Percentiles rank a stretch among this genome's conserved stretches.
Conservation (phyloP, 2,329 filamentous ascomycete genomes). For the Chrysoporthe austroafricana region DNA sequence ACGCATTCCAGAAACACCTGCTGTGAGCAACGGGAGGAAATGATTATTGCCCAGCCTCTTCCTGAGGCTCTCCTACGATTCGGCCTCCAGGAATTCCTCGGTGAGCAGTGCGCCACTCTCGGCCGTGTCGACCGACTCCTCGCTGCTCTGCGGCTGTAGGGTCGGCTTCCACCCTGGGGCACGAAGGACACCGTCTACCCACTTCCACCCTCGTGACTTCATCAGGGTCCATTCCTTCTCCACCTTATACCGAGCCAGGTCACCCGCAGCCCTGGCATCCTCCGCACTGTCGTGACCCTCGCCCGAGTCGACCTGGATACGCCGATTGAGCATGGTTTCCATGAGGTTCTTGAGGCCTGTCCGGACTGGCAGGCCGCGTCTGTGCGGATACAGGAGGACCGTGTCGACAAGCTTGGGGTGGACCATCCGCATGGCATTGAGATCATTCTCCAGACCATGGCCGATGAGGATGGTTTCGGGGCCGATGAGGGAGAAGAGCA, state of each 20-base stretch:
- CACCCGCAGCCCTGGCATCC: slow-evolving; percentile 86
- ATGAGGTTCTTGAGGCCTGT: slow-evolving; percentile 78
- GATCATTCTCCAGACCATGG: slow-evolving; percentile 93
- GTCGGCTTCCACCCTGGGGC: slow-evolving; percentile 16
- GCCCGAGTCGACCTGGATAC: slow-evolving; percentile 74
- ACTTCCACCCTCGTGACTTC: slow-evolving; percentile 68
- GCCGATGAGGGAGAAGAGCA: slow-evolving; percentile 76
- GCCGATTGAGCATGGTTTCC: slow-evolving; percentile 68
- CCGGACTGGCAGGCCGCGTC: slow-evolving; percentile 74
- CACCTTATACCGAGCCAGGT: slow-evolving; percentile 76
- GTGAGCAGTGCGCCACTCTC: slow-evolving; percentile 37
- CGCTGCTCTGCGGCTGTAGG: slow-evolving; percentile 22
- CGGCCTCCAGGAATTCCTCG: slow-evolving; percentile 44
- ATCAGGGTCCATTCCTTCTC: slow-evolving; percentile 71
- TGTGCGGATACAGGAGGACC: slow-evolving; percentile 80
- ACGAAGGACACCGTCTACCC: slow-evolving; percentile 50
- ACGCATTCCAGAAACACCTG: slow-evolving; percentile 6
- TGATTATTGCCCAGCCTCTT: slow-evolving; percentile 12
- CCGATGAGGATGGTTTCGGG: slow-evolving; percentile 84
- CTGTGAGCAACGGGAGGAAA: slow-evolving; percentile 8
- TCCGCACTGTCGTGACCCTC: slow-evolving; percentile 89
- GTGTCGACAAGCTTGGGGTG: slow-evolving; percentile 88
- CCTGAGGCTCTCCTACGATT: slow-evolving; percentile 8
- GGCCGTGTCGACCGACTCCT: slow-evolving; percentile 11
- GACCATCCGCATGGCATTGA: slow-evolving; percentile 82